A percentile compares a stretch with the other conserved stretches of the same genome.
These are phyloP conservation scores for Hymenoscyphus albidus DNA, from an alignment of 2,329 filamentous ascomycete species.

Conservation along the genomic window DNA sequence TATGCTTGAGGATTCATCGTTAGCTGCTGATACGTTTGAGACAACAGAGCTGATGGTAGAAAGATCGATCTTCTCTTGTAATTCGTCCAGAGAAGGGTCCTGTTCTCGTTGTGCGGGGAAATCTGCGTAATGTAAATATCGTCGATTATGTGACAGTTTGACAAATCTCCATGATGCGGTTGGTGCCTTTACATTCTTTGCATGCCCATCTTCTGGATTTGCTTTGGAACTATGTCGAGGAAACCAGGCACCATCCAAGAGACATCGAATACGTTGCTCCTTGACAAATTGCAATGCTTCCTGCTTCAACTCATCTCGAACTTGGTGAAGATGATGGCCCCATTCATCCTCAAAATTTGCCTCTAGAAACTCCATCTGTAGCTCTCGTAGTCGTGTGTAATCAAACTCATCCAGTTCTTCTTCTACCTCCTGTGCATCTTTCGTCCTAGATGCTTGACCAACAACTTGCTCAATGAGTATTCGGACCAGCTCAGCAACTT, in stretches of 20 bases:
- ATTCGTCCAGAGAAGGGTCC: constrained; percentile 67
- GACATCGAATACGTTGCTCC: constrained; percentile 87
- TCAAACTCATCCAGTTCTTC: constrained; percentile 85
- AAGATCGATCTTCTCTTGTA: constrained; percentile 82
- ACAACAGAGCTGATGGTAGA: constrained; percentile 86
- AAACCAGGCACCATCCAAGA: constrained; percentile 91
- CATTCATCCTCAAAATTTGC: constrained; percentile 91
- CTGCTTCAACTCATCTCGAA: constrained; percentile 85
- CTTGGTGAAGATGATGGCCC: constrained; percentile 83
- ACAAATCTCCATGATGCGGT: constrained; percentile 67
- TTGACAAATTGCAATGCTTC: constrained; percentile 96
- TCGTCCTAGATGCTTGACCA: constrained; percentile 74
- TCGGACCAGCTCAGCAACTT: constrained; percentile 84
- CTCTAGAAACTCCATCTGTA: constrained; percentile 92
- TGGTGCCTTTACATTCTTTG: constrained; percentile 17
- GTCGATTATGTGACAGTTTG: constrained; percentile 83
- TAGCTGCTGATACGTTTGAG: constrained; percentile 66
- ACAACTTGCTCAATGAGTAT: constrained; percentile 89
- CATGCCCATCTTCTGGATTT: constrained; percentile 37
- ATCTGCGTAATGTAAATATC: constrained; percentile 85
- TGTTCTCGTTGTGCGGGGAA: constrained; percentile 63
- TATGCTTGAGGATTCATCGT: constrained; percentile 46
- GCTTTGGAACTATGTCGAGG: constrained; percentile 42
- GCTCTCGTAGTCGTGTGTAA: constrained; percentile 68
- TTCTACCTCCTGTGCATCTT: constrained; percentile 82